Base-by-base conservation (phyloP, 805 yeast genomes). In the Candida loeiensis region DNA sequence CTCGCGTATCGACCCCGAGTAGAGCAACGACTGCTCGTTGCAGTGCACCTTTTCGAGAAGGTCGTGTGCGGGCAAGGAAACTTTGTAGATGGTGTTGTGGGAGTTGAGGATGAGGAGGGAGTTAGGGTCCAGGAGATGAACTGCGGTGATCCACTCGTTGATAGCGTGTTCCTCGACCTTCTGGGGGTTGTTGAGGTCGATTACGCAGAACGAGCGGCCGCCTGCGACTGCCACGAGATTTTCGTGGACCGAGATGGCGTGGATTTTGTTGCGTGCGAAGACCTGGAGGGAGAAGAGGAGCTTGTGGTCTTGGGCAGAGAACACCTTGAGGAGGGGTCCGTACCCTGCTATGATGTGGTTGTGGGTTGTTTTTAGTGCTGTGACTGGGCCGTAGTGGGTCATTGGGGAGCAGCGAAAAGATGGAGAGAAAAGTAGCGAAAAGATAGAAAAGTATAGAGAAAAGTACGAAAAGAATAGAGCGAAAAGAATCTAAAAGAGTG, bases 101-200 rank as follows among this genome's bases (percentile, higher is more conserved):
- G 96, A 87, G 0, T 90, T 86, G 39, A 89, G 69, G 13, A 88
- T 53, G 48, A 80, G 54, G 5, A 64, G 54, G 0, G 59, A 48
- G 2, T 59, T 58, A 12, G 61, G 55, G 22, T 55, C 47, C 22
- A 71, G 59, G 49, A 85, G 82, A 39, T 71, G 79, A 16, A 76
- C 74, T 14, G 80, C 63, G 29, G 79, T 72, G 37, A 93, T 79
- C 96, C 98, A 90, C 59, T 91, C 97, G 42, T 79, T 76, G 32
- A 78, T 63, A 25, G 74, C 72, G 40, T 63, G 67, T 48, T 83
- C 85, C 2, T n/a, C 53, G 46, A 2, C 33, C 19, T 34, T 19
- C n/a, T 22, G 19, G 25, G 43, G 27, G 12, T 28, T 28, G 11
- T 39, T 28, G 28, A 39, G 21, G 22, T 34, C 27, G 25, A 41